Evolutionary conservation across 75 land plant genomes (phyloP), one percentile per base, ranked within the genome.

Genomic region (Isoetes taiwanensis): DNA sequence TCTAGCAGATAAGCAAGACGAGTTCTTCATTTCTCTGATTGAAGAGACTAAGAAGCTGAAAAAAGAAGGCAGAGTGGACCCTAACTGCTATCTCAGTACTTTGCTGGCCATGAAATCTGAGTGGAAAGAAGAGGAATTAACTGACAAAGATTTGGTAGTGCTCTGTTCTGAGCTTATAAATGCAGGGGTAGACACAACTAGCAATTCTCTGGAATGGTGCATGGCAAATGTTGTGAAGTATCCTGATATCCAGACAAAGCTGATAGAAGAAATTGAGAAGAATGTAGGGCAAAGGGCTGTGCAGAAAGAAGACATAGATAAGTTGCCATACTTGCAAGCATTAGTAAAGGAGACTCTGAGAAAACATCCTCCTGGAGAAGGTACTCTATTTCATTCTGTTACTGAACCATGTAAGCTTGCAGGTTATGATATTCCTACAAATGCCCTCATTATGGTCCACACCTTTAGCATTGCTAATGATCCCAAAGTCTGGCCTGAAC

Each of bases 1-100:
- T 20, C 76, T 75, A 6, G 43, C 80, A 0, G 9, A 46, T 3
- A 38, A 50, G 24, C 80, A 83, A 35, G 40, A 76, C 34, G 56
- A 32, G 30, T 1, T 66, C n/a, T 16, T 72, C 2, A 5, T 50
- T 9, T 41, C 57, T 0, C 46, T 58, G 37, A 65, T 80, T 41
- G 62, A 84, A 6, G n/a, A n/a, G n/a, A n/a, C n/a, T n/a, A n/a
- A n/a, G n/a, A n/a, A n/a, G n/a, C n/a, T n/a, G n/a, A 2, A 52
- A 2, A 16, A 28, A 26, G 28, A 16, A n/a, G 43, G 43, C 9
- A 29, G 55, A n/a, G 30, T 24, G 41, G 54, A 3, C 12, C 33
- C 14, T 5, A 26, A 32, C 26, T 40, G 56, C 52, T 69, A 69
- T 16, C 43, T 65, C 0, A 62, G 58, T 8, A 35, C 68, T 2